A percentile compares a stretch with the other conserved stretches of the same genome.
Evolutionary conservation across 371 early-diverging fungal genomes (phyloP).

Genomic region (Nematocida sp.): DNA sequence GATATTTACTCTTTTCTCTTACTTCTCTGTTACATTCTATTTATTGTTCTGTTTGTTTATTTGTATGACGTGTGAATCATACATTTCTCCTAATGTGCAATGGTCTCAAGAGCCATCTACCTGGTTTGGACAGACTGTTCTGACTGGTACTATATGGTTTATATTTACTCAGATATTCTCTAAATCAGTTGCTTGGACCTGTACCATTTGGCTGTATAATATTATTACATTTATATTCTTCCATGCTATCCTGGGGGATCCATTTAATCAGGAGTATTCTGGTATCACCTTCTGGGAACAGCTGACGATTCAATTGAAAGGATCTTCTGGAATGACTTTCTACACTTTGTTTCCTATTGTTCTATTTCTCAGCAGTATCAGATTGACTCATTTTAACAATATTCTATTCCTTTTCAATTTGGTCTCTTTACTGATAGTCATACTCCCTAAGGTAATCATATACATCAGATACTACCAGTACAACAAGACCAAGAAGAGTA

Average conservation of each 20-base stretch:
- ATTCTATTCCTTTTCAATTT: slow-evolving; percentile 51
- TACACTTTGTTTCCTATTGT: slow-evolving; percentile 61
- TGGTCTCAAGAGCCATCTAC: slow-evolving; percentile 51
- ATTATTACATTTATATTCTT: slow-evolving; percentile 64
- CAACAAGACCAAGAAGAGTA: neutral
- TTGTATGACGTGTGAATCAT: slow-evolving; percentile 46
- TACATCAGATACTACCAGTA: slow-evolving; percentile 41
- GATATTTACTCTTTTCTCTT: neutral
- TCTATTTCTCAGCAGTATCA: slow-evolving; percentile 56
- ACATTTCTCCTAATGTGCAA: slow-evolving; percentile 44
- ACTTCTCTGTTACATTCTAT: neutral
- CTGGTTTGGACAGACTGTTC: slow-evolving; percentile 47
- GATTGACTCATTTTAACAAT: slow-evolving; percentile 59
- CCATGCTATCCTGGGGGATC: slow-evolving; percentile 65
- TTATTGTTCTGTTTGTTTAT: neutral
- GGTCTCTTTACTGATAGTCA: slow-evolving; percentile 58
- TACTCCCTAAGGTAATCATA: slow-evolving; percentile 57
- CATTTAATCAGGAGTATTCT: slow-evolving; percentile 61
- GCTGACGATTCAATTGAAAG: slow-evolving; percentile 61
- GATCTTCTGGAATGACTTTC: slow-evolving; percentile 58
- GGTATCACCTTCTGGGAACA: slow-evolving; percentile 65
- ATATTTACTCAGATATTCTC: slow-evolving; percentile 48
- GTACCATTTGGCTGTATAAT: slow-evolving; percentile 62
- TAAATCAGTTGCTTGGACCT: slow-evolving; percentile 49
- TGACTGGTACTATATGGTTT: slow-evolving; percentile 40